Conservation (phyloP, 2,329 filamentous ascomycete species). For the Clonostachys byssicola region DNA sequence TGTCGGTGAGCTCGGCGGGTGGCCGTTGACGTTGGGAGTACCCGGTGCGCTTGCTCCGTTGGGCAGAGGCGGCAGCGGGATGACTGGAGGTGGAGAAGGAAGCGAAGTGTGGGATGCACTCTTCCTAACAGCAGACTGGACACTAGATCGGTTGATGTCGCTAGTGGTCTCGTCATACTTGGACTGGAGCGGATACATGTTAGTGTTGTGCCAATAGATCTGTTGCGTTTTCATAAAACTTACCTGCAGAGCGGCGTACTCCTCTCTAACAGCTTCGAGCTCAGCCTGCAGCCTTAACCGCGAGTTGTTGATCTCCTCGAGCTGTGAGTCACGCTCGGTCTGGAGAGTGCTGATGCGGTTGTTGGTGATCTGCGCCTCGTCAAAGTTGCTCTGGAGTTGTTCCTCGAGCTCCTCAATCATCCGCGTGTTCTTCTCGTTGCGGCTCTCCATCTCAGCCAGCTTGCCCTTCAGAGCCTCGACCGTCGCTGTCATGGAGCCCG, state of each 20-base stretch:
- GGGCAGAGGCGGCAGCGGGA: conserved; percentile 91
- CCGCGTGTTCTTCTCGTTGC: conserved; percentile 86
- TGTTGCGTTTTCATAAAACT: conserved; percentile 17
- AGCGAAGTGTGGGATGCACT: conserved; percentile 77
- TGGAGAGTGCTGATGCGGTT: conserved; percentile 83
- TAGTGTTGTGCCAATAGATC: background rate
- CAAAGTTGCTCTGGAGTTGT: conserved; percentile 91
- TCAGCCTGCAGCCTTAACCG: conserved; percentile 62
- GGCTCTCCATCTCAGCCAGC: conserved; percentile 55
- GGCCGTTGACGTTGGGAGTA: conserved; percentile 12
- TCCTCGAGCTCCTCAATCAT: conserved; percentile 96
- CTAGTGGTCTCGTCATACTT: conserved; percentile 53
- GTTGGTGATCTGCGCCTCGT: conserved; percentile 80
- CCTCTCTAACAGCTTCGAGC: conserved; percentile 61
- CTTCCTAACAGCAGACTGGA: conserved; percentile 74
- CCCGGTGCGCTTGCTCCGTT: conserved; percentile 41
- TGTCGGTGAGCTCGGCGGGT: conserved; percentile 45
- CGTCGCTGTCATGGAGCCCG: conserved; percentile 43
- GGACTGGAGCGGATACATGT: conserved; percentile 35
- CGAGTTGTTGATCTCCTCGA: conserved; percentile 73
- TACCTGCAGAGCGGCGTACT: conserved; percentile 76
- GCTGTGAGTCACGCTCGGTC: conserved; percentile 66
- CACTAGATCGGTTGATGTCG: conserved; percentile 55
- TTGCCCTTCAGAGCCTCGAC: conserved; percentile 61
- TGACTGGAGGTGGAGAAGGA: conserved; percentile 90